Conservation (phyloP, 225 moss, liverwort and hornwort species). For the Asterella californica region DNA sequence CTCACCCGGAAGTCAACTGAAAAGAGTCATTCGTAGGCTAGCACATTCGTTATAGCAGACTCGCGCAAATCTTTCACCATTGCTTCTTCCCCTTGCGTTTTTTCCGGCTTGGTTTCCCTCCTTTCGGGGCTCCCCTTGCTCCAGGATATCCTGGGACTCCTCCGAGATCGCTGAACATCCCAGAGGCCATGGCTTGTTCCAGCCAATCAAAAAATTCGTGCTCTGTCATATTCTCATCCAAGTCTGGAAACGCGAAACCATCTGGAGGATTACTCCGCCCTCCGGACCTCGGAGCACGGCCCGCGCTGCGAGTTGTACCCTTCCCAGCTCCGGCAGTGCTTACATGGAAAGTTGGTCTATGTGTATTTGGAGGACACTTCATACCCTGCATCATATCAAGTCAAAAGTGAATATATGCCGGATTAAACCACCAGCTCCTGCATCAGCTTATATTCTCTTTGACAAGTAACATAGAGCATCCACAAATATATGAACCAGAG, state of each 20-base stretch:
- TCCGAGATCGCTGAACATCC: conserved; percentile 58
- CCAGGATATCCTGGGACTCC: conserved; percentile 56
- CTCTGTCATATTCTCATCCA: conserved; percentile 79
- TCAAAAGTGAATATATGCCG: no score
- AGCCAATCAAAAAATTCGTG: conserved; percentile 91
- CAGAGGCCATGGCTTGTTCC: conserved; percentile 66
- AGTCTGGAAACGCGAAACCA: conserved; percentile 61
- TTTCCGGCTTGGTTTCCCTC: conserved; percentile 71
- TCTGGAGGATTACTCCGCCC: conserved; percentile 50
- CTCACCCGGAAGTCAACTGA: conserved; percentile 20
- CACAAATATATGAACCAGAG: not conserved
- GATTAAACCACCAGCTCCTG: no score
- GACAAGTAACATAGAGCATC: not conserved
- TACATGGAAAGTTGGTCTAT: conserved; percentile 89
- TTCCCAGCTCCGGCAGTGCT: conserved; percentile 85
- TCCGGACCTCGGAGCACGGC: conserved; percentile 42
- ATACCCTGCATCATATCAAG: conserved; percentile 58
- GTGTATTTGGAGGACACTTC: conserved; percentile 93
- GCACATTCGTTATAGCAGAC: conserved; percentile 17
- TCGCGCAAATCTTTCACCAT: conserved; percentile 46
- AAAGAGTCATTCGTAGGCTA: conserved; percentile 19
- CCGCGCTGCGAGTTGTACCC: conserved; percentile 50
- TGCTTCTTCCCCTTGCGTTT: conserved; percentile 94
- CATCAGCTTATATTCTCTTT: not conserved
- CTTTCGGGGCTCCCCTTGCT: conserved; percentile 54